These are phyloP conservation scores for Terfezia claveryi DNA, from an alignment of 495 filamentous ascomycete genomes.

Conservation along the genomic window DNA sequence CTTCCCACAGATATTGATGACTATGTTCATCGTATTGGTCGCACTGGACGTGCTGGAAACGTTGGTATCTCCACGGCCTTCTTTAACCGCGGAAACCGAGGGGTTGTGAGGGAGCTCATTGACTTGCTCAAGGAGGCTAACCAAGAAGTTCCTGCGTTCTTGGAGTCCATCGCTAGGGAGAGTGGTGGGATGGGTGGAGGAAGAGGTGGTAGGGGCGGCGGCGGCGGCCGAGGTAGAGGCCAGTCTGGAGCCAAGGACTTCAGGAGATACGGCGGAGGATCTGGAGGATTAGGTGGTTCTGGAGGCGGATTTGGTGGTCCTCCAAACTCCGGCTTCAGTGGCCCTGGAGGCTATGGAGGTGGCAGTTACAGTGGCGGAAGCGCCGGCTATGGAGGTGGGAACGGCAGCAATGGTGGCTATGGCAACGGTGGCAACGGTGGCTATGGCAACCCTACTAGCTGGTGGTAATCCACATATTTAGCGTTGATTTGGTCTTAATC, in stretches of 20 bases:
- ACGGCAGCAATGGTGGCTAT: conserved; percentile 16
- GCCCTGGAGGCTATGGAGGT: conserved; percentile 12
- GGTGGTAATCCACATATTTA: conserved; percentile 53
- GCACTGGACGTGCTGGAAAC: conserved; percentile 98
- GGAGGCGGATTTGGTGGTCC: conserved; percentile 30
- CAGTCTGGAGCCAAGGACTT: conserved; percentile 56
- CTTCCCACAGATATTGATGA: conserved; percentile 97
- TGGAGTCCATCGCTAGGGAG: conserved; percentile 92
- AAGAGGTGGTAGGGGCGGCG: conserved; percentile 48
- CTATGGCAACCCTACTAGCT: conserved; percentile 77
- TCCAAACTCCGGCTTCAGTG: conserved; percentile 27
- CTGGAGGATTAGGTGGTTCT: conserved; percentile 28
- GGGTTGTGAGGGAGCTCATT: conserved; percentile 82
- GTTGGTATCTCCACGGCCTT: conserved; percentile 96
- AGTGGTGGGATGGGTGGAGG: conserved; percentile 53
- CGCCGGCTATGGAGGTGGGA: conserved; percentile 15
- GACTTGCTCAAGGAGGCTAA: conserved; percentile 95
- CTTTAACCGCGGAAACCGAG: conserved; percentile 98
- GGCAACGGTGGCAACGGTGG: conserved; percentile 27
- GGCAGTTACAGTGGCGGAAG: conserved; percentile 18
- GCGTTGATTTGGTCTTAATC: neutral
- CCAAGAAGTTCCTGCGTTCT: conserved; percentile 80
- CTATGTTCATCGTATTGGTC: conserved; percentile 98
- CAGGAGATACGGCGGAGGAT: conserved; percentile 44
- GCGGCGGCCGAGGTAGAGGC: conserved; percentile 28